Evolutionary conservation across 2,329 filamentous ascomycete species (phyloP), one percentile per base, ranked within the genome.

Genomic region (Calonectria crousiana): DNA sequence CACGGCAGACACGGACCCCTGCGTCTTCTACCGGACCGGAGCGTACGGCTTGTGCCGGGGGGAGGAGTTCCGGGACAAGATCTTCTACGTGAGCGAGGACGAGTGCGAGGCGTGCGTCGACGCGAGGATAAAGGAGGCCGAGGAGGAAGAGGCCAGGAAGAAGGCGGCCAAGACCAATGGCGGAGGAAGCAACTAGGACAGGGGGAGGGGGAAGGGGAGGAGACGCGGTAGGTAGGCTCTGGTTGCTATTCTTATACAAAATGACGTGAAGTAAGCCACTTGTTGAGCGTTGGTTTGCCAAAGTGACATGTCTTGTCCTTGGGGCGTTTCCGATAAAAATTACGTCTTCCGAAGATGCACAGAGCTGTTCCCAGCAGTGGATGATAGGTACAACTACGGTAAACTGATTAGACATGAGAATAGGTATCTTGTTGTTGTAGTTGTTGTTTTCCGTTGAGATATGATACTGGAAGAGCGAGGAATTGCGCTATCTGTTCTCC

Each of bases 21-120:
- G 77, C 53, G 18, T 34, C 6, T 41, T 41, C 26, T 58, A 36
- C 10, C 67, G 16, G 16, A 44, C 34, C 10, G 68, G 68, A 8
- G 64, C 13, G 20, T 36, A 51, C 14, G 52, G 56, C 4, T 52
- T 41, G 26, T 78, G 77, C 68, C 23, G 3, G 14, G 70, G 67
- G 32, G 51, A 36, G 13, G 32, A 60, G 8, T 6, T 51, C 1
- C 41, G 70, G n/a, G 34, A 65, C n/a, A 76, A 62, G 18, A 26
- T 14, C 13, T 78, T 38, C 34, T 26, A 78, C 36, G 69, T 79
- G 44, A 41, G 69, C 4, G 74, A 71, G 3, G 68, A 70, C 13
- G 53, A 76, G 47, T 79, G 77, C 28, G 52, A 71, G 13, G 68
- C 53, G 23, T 78, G 77, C 38, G 47, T 53, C 30, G 77, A 76